phyloP scores from a whole-genome alignment of 805 yeast genomes.

The Naumovozyma baii region DNA sequence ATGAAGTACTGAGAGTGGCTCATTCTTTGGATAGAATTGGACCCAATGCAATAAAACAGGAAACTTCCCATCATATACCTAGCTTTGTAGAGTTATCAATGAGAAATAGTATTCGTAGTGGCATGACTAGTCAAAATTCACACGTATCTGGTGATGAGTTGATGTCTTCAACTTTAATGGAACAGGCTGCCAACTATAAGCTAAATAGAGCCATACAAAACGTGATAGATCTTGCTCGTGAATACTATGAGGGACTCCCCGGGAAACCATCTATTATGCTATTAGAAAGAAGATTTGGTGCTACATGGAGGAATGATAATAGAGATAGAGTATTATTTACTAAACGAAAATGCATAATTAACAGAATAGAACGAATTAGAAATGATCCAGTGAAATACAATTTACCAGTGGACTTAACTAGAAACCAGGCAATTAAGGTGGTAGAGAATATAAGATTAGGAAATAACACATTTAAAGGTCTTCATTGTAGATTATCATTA shows the following conservation, averaged over 20 bases:
- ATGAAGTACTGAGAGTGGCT: neutral
- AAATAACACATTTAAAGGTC: constrained; percentile 18
- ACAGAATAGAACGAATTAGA: constrained; percentile 15
- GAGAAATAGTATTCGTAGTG: too few relatives aligned
- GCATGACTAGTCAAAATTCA: too few relatives aligned
- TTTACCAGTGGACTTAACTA: constrained; percentile 10
- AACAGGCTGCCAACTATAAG: constrained; percentile 11
- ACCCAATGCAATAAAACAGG: neutral
- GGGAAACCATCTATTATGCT: constrained; percentile 22
- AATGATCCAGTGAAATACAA: constrained; percentile 16
- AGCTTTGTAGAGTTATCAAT: neutral
- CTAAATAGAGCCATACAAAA: constrained; percentile 21
- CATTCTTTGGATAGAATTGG: neutral
- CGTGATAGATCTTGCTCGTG: constrained; percentile 22
- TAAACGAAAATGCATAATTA: constrained; percentile 23
- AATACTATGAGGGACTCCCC: constrained; percentile 23
- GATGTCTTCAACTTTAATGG: neutral
- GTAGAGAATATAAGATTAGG: constrained; percentile 26
- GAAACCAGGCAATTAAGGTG: constrained; percentile 18
- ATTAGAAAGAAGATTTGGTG: constrained; percentile 23
- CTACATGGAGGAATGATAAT: constrained; percentile 22
- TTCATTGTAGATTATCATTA: constrained; percentile 14
- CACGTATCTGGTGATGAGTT: too few relatives aligned
- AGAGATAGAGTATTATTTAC: constrained; percentile 24
- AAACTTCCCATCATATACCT: neutral